Evolutionary conservation across 768 basidiomycete genomes (phyloP).

Genomic region (Leccinum variicolor): DNA sequence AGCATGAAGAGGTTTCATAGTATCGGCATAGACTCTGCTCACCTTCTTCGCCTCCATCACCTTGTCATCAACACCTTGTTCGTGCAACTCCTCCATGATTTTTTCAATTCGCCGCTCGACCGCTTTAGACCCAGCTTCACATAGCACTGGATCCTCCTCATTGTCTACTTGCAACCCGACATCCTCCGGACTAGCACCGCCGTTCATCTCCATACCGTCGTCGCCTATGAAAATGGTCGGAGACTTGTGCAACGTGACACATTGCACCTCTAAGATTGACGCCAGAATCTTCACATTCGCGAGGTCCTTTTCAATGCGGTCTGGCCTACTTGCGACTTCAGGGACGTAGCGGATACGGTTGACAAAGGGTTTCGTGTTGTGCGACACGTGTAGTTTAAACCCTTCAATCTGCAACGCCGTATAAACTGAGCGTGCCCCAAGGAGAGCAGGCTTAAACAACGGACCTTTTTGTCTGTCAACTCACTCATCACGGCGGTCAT

Average conservation of each 20-base stretch:
- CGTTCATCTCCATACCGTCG: slow-evolving; percentile 27
- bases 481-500: slow-evolving; percentile 70
- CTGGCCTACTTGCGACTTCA: slow-evolving; percentile 74
- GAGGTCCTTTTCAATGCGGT: slow-evolving; percentile 79
- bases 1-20: slow-evolving; percentile 20
- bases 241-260: slow-evolving; percentile 46
- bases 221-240: slow-evolving; percentile 15
- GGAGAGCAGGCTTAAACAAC: background rate
- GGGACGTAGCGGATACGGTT: slow-evolving; percentile 80
- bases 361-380: slow-evolving; percentile 73
- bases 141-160: slow-evolving; percentile 48
- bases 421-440: slow-evolving; percentile 4
- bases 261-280: slow-evolving; percentile 71
- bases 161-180: slow-evolving; percentile 35
- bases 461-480: slow-evolving; percentile 82
- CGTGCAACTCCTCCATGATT: slow-evolving; percentile 65
- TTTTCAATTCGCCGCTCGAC: slow-evolving; percentile 81
- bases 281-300: slow-evolving; percentile 72
- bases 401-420: slow-evolving; percentile 70
- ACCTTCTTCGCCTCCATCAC: slow-evolving; percentile 73
- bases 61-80: slow-evolving; percentile 67
- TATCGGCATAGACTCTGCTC: slow-evolving; percentile 20
- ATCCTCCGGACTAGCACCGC: slow-evolving; percentile 29
- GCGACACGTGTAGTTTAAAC: slow-evolving; percentile 90
- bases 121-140: slow-evolving; percentile 68